Evolutionary conservation across 305 asterid species (phyloP).

Genomic region (Fraxinus xanthoxyloides): DNA sequence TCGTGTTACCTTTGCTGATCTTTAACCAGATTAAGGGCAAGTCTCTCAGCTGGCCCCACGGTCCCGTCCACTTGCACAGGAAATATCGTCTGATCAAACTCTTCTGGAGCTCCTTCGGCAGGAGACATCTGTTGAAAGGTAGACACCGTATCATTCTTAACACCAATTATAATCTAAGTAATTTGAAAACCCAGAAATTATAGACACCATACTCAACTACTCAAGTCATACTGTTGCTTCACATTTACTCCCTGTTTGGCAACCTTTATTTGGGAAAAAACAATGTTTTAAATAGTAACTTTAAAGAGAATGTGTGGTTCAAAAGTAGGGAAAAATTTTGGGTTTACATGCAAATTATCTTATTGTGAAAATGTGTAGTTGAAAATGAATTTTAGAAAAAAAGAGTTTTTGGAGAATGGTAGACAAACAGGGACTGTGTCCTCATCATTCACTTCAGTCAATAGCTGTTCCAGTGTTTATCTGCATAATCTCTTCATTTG

Average conservation of each 20-base stretch:
- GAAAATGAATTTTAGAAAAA: too few species aligned
- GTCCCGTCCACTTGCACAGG: constrained; percentile 52
- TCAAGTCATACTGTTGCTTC: not conserved
- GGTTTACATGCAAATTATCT: too few species aligned
- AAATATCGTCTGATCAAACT: constrained; percentile 92
- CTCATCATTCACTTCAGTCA: not conserved
- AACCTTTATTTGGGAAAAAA: too few species aligned
- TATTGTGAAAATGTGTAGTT: too few species aligned
- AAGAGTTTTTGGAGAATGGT: too few species aligned
- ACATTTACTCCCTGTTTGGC: not conserved
- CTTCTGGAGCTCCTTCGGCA: constrained; percentile 81
- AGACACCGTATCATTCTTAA: constrained; percentile 12
- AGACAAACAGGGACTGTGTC: not conserved
- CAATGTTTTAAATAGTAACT: too few species aligned
- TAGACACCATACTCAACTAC: not conserved
- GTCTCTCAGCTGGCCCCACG: constrained; percentile 59
- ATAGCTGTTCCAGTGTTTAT: constrained; percentile 8
- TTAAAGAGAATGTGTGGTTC: too few species aligned
- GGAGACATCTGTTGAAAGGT: constrained; percentile 67
- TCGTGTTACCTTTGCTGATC: constrained; percentile 80
- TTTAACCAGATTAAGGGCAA: constrained; percentile 63
- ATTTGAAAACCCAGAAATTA: not conserved
- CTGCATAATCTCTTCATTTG: constrained; percentile 5
- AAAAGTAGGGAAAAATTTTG: too few species aligned
- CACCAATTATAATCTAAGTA: not conserved